phyloP scores from a whole-genome alignment of 768 basidiomycete genomes.

The Lentinula boryana region DNA sequence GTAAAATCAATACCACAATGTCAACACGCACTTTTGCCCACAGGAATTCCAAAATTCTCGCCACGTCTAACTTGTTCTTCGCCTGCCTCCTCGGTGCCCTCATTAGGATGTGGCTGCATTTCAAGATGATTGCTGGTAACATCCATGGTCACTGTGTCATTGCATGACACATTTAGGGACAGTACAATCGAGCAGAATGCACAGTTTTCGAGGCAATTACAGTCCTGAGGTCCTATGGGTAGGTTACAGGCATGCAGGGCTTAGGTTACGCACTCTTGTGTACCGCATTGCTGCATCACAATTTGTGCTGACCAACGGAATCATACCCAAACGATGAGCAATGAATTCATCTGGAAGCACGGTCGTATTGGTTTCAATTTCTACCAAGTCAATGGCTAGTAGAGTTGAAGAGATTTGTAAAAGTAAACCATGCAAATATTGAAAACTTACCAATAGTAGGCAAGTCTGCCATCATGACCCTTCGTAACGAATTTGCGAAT shows the following conservation, averaged over 20 bases:
- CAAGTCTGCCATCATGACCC: constrained; percentile 95
- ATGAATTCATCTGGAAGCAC: constrained; percentile 97
- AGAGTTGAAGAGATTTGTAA: not conserved
- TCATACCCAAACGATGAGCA: constrained; percentile 91
- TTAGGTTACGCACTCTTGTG: constrained; percentile 47
- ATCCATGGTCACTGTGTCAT: constrained; percentile 69
- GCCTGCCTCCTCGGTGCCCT: constrained; percentile 37
- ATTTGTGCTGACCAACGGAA: constrained; percentile 82
- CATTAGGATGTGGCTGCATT: constrained; percentile 34
- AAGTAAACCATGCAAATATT: not conserved
- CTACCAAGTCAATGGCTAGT: constrained; percentile 89
- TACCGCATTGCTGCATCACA: constrained; percentile 87
- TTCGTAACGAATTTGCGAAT: constrained; percentile 89
- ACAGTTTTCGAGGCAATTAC: constrained; percentile 82
- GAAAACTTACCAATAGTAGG: constrained; percentile 80
- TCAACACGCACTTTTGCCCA: constrained; percentile 65
- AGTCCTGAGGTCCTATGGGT: constrained; percentile 56
- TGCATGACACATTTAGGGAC: constrained; percentile 70
- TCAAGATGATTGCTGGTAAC: constrained; percentile 86
- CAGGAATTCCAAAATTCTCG: constrained; percentile 73
- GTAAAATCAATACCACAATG: constrained; percentile 1
- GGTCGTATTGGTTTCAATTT: constrained; percentile 85
- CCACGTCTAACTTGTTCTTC: constrained; percentile 73
- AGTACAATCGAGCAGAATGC: constrained; percentile 81
- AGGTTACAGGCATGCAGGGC: not conserved